Base-by-base conservation (phyloP, 176 grass and related monocot genomes). In the Poa pratensis region DNA sequence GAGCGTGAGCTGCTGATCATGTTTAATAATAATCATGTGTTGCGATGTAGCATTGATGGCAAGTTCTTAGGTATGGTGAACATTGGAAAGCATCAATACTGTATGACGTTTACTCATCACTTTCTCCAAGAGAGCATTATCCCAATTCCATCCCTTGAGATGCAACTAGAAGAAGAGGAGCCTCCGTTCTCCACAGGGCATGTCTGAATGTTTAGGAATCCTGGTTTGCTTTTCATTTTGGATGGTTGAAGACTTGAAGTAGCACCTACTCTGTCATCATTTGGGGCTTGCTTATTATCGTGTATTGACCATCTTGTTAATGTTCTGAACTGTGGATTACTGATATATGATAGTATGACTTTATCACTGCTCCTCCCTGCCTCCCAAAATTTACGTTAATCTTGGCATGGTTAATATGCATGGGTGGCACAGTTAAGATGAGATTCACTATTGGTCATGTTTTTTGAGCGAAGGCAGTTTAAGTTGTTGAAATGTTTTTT, bases 341-440 rank as follows among this genome's bases (percentile, higher is more conserved):
- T 63, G 24, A 63, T 30, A 24, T 63, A 63, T 28, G 60, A 16
- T 63, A 28, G 28, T 63, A 28, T 14, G 28, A 63, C 13, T 63
- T 30, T 7, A 28, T 28, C 16, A 63, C 24, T 15, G 26, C 27
- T 63, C 60, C 60, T 30, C 26, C 24, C 13, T 30, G 26, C 59
- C 23, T 62, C 59, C 24, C 5, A 63, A 28, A 63, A 63, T 16
- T 63, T 63, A 63, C 3, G 60, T 63, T 63, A 63, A 16, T 63
- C 60, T 63, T 63, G 60, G 59, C 58, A 61, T 26, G 24, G 60
- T 30, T 28, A 63, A 63, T 24, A 63, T 63, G 60, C 60, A 63
- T 12, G 5, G 27, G 23, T 27, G 60, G 10, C 60, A 63, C 27
- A 11, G 11, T 63, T 63, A 63, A 16, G 60, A 63, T 63, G 24